Conservation (phyloP, 192 early-diverging fungal genomes). For the Umbelopsis vinacea region DNA sequence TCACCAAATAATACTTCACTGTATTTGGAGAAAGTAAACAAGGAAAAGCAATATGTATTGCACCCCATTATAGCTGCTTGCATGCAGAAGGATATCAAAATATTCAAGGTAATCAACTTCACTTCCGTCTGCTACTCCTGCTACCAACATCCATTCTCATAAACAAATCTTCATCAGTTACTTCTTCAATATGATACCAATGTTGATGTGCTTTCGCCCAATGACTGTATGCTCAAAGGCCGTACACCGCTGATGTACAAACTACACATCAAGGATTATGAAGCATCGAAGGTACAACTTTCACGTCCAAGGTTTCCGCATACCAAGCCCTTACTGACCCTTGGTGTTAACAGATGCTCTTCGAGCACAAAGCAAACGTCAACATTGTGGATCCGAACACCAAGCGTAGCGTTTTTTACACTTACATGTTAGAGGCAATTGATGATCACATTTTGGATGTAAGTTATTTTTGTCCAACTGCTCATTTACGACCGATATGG, state of each 20-base stretch:
- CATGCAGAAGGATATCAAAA: background rate
- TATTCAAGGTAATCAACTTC: background rate
- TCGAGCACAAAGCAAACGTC: constrained; percentile 2
- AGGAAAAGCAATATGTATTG: background rate
- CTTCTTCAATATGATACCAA: background rate
- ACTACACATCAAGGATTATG: background rate
- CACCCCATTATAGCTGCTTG: background rate
- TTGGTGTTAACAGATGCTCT: background rate
- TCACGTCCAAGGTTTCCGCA: background rate
- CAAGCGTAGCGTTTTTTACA: constrained; percentile 7
- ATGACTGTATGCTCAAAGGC: background rate
- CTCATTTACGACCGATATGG: background rate
- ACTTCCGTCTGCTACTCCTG: background rate
- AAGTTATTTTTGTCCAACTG: background rate
- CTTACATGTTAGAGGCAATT: constrained; percentile 4
- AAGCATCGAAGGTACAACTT: background rate
- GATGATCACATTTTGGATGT: constrained; percentile 7
- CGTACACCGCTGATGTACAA: constrained; percentile 2
- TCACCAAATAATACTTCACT: background rate
- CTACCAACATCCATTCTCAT: background rate
- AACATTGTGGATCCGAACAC: constrained; percentile 7
- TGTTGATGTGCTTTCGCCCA: background rate
- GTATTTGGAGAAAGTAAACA: background rate
- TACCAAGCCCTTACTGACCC: background rate
- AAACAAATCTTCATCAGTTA: background rate